Percentiles rank a stretch among this genome's conserved stretches.
These are phyloP conservation scores for Nothophoma quercina DNA, from an alignment of 2,329 filamentous ascomycete species.

Conservation along the genomic window DNA sequence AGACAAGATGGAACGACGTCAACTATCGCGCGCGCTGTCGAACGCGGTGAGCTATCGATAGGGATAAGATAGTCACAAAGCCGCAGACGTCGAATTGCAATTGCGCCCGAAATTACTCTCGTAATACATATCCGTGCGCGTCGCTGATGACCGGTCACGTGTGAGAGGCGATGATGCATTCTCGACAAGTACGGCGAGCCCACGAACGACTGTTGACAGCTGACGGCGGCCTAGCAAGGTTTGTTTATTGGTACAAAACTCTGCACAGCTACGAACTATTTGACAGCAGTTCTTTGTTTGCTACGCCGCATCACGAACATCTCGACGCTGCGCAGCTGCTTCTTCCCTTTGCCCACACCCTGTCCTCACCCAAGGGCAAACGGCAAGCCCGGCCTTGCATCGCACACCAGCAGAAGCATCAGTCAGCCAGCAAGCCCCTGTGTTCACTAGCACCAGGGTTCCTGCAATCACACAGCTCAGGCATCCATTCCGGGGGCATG, in stretches of 20 bases:
- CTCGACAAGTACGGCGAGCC: slow-evolving; percentile 13
- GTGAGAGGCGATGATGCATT: slow-evolving; percentile 12
- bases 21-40: slow-evolving; percentile 12
- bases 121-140: slow-evolving; percentile 21
- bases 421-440: slow-evolving; percentile 1
- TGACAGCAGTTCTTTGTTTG: slow-evolving; percentile 12
- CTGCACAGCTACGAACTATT: not conserved
- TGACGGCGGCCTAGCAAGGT: not conserved
- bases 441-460: not conserved
- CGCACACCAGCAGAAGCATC: not conserved
- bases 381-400: slow-evolving; percentile 5
- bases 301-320: not conserved
- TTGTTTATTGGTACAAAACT: not conserved
- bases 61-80: slow-evolving; percentile 16
- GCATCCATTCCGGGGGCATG: slow-evolving; percentile 6
- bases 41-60: slow-evolving; percentile 23
- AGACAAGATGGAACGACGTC: slow-evolving; percentile 13
- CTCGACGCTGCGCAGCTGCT: not conserved
- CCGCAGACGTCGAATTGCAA: slow-evolving; percentile 13
- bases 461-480: slow-evolving; percentile 1
- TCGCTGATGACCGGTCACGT: slow-evolving; percentile 16
- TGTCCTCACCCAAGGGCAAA: not conserved
- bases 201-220: slow-evolving; percentile 3
- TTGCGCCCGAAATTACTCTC: slow-evolving; percentile 19
- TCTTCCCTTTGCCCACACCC: not conserved